Percentiles rank a stretch among this genome's conserved stretches.
These are phyloP conservation scores for Astragalus glycyphyllos DNA, from an alignment of 306 rosid species.

Conservation along the genomic window DNA sequence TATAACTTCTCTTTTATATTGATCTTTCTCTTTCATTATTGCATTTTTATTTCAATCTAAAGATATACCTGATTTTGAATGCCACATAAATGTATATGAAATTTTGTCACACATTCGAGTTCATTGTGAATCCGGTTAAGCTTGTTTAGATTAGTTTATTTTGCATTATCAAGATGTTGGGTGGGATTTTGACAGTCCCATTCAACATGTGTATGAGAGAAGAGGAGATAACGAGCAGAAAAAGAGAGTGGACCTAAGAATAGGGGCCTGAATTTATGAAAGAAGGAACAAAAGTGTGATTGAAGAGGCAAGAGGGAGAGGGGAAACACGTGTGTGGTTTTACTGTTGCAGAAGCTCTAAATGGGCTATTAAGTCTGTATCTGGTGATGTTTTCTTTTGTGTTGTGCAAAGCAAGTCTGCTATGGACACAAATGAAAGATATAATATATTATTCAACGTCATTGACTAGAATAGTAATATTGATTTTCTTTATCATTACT, in stretches of 20 bases:
- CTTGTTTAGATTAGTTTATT: not conserved
- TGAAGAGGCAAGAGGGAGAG: too few species aligned
- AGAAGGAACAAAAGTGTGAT: too few species aligned
- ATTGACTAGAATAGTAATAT: slow-evolving; percentile 22
- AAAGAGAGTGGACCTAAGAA: too few species aligned
- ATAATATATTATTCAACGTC: slow-evolving; percentile 17
- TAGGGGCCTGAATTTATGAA: too few species aligned
- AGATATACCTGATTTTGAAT: slow-evolving; percentile 7
- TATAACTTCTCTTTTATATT: slow-evolving; percentile 9
- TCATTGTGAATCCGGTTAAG: not conserved
- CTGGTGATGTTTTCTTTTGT: slow-evolving; percentile 20
- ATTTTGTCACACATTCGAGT: not conserved
- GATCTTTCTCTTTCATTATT: slow-evolving; percentile 25
- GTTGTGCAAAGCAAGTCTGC: slow-evolving; percentile 19
- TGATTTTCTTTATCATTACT: slow-evolving; percentile 15
- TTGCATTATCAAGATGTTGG: slow-evolving; percentile 29
- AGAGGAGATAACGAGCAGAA: too few species aligned
- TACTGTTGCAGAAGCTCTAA: slow-evolving; percentile 12
- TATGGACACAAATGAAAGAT: slow-evolving; percentile 8
- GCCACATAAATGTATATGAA: slow-evolving; percentile 1
- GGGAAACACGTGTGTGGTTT: not conserved
- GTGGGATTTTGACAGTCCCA: not conserved
- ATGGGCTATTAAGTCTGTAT: slow-evolving; percentile 24
- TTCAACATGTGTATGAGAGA: too few species aligned
- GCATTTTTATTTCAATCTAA: slow-evolving; percentile 13